Evolutionary conservation across 768 basidiomycete species (phyloP).

Genomic region (Cystobasidium tubakii): DNA sequence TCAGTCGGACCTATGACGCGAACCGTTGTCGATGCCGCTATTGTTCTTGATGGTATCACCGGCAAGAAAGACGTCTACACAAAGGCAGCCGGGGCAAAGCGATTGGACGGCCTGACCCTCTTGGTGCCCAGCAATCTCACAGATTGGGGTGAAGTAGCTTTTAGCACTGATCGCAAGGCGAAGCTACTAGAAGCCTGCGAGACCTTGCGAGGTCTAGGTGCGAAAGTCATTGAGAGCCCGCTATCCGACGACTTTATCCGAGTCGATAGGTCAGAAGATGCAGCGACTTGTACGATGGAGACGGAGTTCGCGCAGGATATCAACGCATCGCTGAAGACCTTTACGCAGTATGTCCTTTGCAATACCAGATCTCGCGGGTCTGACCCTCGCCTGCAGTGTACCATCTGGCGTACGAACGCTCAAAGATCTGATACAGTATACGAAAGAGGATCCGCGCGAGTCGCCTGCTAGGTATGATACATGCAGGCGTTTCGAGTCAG

Average conservation of each 20-base stretch:
- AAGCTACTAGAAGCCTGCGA: not conserved
- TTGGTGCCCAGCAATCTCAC: constrained; percentile 52
- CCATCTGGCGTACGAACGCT: constrained; percentile 2
- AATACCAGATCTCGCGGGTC: not conserved
- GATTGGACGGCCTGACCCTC: constrained; percentile 38
- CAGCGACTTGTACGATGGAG: not conserved
- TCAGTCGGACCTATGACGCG: constrained; percentile 60
- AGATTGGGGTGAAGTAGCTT: constrained; percentile 52
- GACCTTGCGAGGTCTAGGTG: not conserved
- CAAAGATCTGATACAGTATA: constrained; percentile 6
- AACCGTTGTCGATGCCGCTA: constrained; percentile 57
- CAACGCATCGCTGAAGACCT: not conserved
- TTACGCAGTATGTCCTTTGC: not conserved
- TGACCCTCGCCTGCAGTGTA: not conserved
- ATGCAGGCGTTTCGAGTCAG: not conserved
- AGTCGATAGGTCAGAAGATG: not conserved
- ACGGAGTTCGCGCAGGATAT: not conserved
- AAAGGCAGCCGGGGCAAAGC: constrained; percentile 43
- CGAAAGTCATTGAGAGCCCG: not conserved
- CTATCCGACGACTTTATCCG: constrained; percentile 4
- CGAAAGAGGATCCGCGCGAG: not conserved
- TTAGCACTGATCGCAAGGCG: constrained; percentile 48
- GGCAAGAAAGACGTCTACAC: constrained; percentile 23
- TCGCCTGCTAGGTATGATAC: not conserved
- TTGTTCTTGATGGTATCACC: constrained; percentile 58